Evolutionary conservation across 2,329 filamentous ascomycete species (phyloP), one percentile per base, ranked within the genome.

Genomic region (Pyrenochaeta sp.): DNA sequence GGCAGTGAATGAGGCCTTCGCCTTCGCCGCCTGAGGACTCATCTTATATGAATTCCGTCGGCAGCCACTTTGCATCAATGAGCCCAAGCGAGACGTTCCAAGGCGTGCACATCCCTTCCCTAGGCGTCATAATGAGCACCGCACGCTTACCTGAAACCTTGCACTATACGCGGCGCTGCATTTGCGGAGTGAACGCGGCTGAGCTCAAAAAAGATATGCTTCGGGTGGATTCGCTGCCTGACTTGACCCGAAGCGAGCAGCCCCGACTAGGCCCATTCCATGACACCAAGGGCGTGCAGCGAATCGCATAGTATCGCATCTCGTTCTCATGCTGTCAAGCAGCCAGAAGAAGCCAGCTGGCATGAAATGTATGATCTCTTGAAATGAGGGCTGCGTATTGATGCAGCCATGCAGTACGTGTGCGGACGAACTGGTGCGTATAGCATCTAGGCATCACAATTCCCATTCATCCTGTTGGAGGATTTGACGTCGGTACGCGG

Each of bases 371-470:
- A 1, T 11, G 20, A 15, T 15, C n/a, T 17, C 20, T 28, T 31
- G 20, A 41, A 23, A 20, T 41, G 14, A 27, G 34, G n/a, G 37
- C 42, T 53, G 50, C 45, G 32, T 37, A 44, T 50, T 30, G 39
- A 41, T 23, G 44, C 34, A 54, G 51, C 40, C n/a, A 43, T 53
- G 36, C 36, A 42, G 39, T 41, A 28, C 19, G 20, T 28, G 36
- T 28, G 26, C 38, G 15, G 15, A 7, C n/a, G 13, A 3, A 28
- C 31, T 29, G 43, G 52, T 31, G 44, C 41, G 31, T 51, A 38
- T 46, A 58, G 61, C 54, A 51, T 55, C 43, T 48, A 69, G 65
- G 65, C 65, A 69, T 44, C 60, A 58, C 41, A 48, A 62, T 68
- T 68, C 34, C 43, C 49, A 36, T 17, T 10, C 30, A 9, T 53